Conservation (phyloP, 2,329 filamentous ascomycete genomes). For the Talaromyces marneffei region DNA sequence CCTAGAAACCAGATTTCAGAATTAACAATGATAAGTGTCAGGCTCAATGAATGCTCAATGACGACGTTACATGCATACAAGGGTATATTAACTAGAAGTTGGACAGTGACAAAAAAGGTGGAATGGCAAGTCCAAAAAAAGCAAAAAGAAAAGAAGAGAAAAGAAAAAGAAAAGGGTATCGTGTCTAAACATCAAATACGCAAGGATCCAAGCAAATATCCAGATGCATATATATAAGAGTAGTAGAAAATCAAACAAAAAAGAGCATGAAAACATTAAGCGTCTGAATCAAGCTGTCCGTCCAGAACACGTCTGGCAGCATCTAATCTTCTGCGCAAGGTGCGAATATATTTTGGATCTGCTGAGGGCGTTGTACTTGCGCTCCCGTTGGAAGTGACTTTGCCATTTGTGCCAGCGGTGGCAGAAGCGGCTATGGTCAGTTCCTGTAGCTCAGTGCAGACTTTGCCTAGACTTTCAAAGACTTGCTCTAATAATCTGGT, state of each 20-base stretch:
- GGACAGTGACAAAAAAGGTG: background rate
- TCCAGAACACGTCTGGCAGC: constrained; percentile 68
- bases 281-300: constrained; percentile 50
- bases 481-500: constrained; percentile 53
- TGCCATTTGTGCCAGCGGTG: background rate
- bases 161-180: constrained; percentile 4
- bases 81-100: constrained; percentile 3
- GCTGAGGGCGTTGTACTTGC: constrained; percentile 22
- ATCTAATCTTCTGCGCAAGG: constrained; percentile 67
- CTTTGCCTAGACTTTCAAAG: constrained; percentile 44
- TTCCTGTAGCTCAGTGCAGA: constrained; percentile 47
- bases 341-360: constrained; percentile 50
- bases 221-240: background rate
- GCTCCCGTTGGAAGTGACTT: background rate
- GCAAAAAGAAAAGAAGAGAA: background rate
- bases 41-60: background rate
- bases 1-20: background rate
- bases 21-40: background rate
- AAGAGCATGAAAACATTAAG: background rate
- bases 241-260: background rate
- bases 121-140: background rate
- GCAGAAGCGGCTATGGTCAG: constrained; percentile 44
- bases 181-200: background rate
- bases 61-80: constrained; percentile 2
- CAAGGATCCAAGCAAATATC: background rate